A percentile compares a stretch with the other conserved stretches of the same genome.
Evolutionary conservation across 1,284 basidiomycete genomes (phyloP).

Genomic region (Irpex lacteus): DNA sequence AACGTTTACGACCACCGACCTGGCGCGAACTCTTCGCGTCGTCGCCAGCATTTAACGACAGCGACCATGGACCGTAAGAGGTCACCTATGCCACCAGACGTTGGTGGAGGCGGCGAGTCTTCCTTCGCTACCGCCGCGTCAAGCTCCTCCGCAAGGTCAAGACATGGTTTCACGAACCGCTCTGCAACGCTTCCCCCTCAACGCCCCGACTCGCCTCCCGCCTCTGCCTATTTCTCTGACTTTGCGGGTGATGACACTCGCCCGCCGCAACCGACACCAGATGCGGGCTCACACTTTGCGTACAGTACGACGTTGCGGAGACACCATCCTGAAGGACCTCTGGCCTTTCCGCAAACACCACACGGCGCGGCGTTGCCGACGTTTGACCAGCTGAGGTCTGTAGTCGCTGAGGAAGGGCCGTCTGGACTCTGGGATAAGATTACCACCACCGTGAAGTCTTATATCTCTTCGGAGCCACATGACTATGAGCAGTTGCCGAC

Average conservation of each 20-base stretch:
- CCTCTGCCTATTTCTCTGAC: conserved; percentile 71
- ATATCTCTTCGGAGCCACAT: conserved; percentile 14
- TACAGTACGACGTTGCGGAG: conserved; percentile 79
- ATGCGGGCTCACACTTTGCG: conserved; percentile 71
- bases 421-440: conserved; percentile 38
- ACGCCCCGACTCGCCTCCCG: conserved; percentile 63
- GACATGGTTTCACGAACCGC: conserved; percentile 11
- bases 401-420: conserved; percentile 27
- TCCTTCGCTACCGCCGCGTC: conserved; percentile 14
- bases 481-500: conserved; percentile 32
- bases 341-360: conserved; percentile 35
- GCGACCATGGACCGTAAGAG: conserved; percentile 8
- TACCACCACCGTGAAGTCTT: conserved; percentile 34
- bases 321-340: conserved; percentile 49
- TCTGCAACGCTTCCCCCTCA: conserved; percentile 8
- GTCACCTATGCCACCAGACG: conserved; percentile 2
- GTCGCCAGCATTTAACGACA: neutral
- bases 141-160: conserved; percentile 12
- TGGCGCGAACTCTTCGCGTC: neutral
- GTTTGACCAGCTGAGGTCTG: conserved; percentile 24
- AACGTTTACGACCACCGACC: neutral
- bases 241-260: conserved; percentile 46
- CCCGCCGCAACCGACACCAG: conserved; percentile 41
- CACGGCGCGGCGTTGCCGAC: conserved; percentile 26
- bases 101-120: neutral